Conservation (phyloP, 805 yeast species). For the Priceomyces haplophilus region DNA sequence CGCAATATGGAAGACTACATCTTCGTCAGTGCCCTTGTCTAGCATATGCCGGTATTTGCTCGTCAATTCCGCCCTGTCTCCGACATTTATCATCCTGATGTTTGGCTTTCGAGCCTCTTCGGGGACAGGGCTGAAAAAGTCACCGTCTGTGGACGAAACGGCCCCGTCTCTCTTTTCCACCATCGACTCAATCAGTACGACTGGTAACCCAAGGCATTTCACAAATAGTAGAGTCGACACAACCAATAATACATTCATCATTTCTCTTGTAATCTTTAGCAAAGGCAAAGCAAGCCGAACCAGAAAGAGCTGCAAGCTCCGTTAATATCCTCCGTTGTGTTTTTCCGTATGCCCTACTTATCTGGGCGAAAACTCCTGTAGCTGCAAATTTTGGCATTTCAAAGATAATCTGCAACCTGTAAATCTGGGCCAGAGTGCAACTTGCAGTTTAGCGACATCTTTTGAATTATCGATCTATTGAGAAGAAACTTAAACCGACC, state of each 20-base stretch:
- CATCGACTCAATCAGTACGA: background rate
- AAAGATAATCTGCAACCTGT: background rate
- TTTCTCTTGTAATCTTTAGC: too few species aligned
- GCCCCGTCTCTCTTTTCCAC: background rate
- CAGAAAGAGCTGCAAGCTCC: too few species aligned
- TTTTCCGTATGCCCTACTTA: background rate
- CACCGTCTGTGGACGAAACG: background rate
- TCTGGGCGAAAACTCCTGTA: background rate
- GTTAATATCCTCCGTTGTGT: background rate
- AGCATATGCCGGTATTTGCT: slow-evolving; percentile 2
- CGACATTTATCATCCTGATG: slow-evolving; percentile 1
- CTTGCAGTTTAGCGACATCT: background rate
- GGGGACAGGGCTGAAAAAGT: background rate
- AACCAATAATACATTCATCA: background rate
- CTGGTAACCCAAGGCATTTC: background rate
- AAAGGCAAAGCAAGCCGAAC: too few species aligned
- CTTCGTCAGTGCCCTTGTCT: background rate
- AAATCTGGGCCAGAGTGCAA: too few species aligned
- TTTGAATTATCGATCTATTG: background rate
- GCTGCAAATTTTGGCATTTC: background rate
- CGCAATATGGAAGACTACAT: slow-evolving; percentile 3
- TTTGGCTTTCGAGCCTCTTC: background rate
- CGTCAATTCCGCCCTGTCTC: slow-evolving; percentile 2
- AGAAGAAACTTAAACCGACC: background rate
- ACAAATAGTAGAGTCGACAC: background rate